A percentile compares a stretch with the other conserved stretches of the same genome.
Evolutionary conservation across 352 stramenopile genomes (phyloP).

Genomic region (Globisporangium cederbergense): DNA sequence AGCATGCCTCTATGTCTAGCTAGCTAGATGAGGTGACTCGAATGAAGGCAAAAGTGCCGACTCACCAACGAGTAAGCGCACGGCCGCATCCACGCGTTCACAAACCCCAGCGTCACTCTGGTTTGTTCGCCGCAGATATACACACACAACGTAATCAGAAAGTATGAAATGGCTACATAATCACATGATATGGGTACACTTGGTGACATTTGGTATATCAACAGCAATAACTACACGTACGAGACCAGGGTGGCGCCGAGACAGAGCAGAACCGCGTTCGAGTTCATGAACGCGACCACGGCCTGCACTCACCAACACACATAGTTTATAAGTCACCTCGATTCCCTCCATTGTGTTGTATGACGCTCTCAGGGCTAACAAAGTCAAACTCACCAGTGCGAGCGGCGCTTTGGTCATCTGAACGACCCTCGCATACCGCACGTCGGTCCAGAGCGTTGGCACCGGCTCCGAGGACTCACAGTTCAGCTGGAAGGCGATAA

Average conservation of each 20-base stretch:
- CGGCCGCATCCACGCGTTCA: slow-evolving; percentile 46
- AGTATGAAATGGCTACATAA: background rate
- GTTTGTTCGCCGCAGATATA: slow-evolving; percentile 1
- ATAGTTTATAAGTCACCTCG: background rate
- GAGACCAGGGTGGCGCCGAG: slow-evolving; percentile 24
- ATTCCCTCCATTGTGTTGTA: background rate
- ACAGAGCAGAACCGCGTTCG: slow-evolving; percentile 33
- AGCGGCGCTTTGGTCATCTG: slow-evolving; percentile 42
- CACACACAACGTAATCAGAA: background rate
- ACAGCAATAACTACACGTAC: slow-evolving; percentile 18
- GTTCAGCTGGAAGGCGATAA: slow-evolving; percentile 54
- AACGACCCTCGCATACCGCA: slow-evolving; percentile 36
- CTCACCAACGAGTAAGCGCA: slow-evolving; percentile 45
- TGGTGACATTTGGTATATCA: background rate
- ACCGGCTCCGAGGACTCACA: slow-evolving; percentile 46
- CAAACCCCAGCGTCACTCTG: slow-evolving; percentile 21
- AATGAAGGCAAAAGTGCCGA: background rate
- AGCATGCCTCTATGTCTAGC: no score
- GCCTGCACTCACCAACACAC: slow-evolving; percentile 17
- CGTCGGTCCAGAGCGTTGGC: slow-evolving; percentile 59
- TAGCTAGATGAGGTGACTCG: background rate
- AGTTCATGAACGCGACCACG: slow-evolving; percentile 37
- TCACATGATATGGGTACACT: background rate
- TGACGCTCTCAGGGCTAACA: background rate
- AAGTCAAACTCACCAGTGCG: slow-evolving; percentile 32